Percentiles rank a stretch among this genome's conserved stretches.
phyloP scores from a whole-genome alignment of 805 yeast genomes.

The Kazachstania taianensis region DNA sequence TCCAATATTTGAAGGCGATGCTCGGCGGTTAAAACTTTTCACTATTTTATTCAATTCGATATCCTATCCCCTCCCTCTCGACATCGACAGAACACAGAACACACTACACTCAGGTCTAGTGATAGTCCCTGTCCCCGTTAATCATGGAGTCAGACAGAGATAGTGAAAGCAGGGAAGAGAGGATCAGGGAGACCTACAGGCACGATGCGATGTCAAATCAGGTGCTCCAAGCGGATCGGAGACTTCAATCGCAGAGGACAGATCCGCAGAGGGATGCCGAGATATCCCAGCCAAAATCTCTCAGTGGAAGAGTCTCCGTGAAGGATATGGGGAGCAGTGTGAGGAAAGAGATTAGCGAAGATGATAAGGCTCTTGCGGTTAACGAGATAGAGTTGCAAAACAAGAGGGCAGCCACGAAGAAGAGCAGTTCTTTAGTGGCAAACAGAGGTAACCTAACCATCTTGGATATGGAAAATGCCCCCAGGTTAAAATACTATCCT shows the following conservation, averaged over 20 bases:
- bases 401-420: constrained; percentile 2
- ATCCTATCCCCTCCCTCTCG: no score
- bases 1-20: neutral
- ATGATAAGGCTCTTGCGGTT: constrained; percentile 14
- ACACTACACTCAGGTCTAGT: neutral
- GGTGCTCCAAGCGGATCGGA: constrained; percentile 51
- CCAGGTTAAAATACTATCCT: constrained; percentile 54
- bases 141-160: neutral
- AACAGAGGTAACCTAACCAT: constrained; percentile 18
- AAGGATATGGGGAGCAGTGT: constrained; percentile 56
- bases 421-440: neutral
- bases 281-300: constrained; percentile 56
- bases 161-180: constrained; percentile 10
- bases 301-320: constrained; percentile 57
- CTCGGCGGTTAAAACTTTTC: no score
- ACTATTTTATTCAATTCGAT: no score
- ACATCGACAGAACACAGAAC: neutral
- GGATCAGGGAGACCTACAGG: constrained; percentile 35
- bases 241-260: constrained; percentile 36
- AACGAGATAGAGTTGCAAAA: constrained; percentile 15
- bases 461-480: constrained; percentile 32
- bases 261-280: constrained; percentile 37
- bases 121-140: neutral
- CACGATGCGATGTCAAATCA: constrained; percentile 71
- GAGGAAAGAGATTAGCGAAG: constrained; percentile 1